Base-by-base conservation (phyloP, 192 early-diverging fungal genomes). In the Coemansia brasiliensis region DNA sequence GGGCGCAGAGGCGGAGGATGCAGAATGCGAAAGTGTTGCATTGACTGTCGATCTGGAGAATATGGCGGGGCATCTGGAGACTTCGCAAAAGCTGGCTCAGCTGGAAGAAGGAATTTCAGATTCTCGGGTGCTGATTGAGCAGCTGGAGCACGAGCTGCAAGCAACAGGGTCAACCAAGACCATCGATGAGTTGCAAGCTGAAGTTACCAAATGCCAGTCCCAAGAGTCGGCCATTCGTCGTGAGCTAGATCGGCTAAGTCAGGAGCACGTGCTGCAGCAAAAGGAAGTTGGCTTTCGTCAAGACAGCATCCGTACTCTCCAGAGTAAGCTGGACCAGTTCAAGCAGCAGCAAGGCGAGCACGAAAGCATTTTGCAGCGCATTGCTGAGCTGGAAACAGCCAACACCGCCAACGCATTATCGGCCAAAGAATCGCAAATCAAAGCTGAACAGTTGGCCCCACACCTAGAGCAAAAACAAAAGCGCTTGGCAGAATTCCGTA, bases 151-250 rank as follows among this genome's bases (percentile, higher is more conserved):
- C 11, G 90, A 89, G 24, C 75, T 92, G 12, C 52, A 50, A 12
- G 53, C 58, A 1, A 63, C 86, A 1, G 88, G 87, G 0, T 88
- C 87, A 1, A 79, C 73, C 11, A 85, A 84, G 57, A 90, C 88
- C 4, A 55, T 84, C 18, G 84, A 86, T 4, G 88, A 94, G 21
- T 76, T 85, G 29, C 86, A 89, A 60, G 64, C 58, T 9, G 87
- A 92, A 41, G 64, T 85, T 8, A 76, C 80, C 4, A 37, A 43
- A 1, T 55, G 85, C 5, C 77, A 82, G 49, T 18, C 39, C 0
- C 61, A 75, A 11, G 63, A 83, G 44, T 65, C 61, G 12, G 39
- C 51, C 6, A 46, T 88, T 10, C 69, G 85, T 12, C 76, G 78
- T 15, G 77, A 86, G 39, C 75, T 90, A 5, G 73, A 83, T 9